A percentile compares a stretch with the other conserved stretches of the same genome.
phyloP scores from a whole-genome alignment of 1,284 basidiomycete genomes.

The Puccinia polysora region DNA sequence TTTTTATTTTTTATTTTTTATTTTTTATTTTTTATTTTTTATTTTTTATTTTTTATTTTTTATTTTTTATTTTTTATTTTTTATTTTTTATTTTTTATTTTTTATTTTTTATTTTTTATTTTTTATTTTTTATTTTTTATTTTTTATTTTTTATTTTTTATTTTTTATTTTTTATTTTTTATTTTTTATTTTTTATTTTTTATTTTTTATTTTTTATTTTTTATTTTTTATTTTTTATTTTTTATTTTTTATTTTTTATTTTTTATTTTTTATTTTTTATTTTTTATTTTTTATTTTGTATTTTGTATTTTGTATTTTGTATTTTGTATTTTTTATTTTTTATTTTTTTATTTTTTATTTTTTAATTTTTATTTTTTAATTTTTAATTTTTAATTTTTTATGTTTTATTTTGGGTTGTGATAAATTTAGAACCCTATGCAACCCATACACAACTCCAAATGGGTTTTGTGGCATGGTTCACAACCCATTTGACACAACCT shows the following conservation, averaged over 20 bases:
- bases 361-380: background rate
- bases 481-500: too few relatives aligned
- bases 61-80: too few relatives aligned
- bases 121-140: background rate
- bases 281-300: background rate
- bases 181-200: background rate
- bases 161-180: background rate
- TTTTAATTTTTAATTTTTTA: background rate
- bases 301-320: too few relatives aligned
- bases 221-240: background rate
- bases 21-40: too few relatives aligned
- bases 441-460: too few relatives aligned
- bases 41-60: too few relatives aligned
- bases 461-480: too few relatives aligned
- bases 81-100: too few relatives aligned
- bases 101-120: background rate
- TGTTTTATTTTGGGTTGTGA: too few relatives aligned
- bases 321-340: too few relatives aligned
- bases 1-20: too few relatives aligned
- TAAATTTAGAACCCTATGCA: too few relatives aligned
- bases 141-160: background rate
- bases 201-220: background rate
- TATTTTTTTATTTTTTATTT: background rate
- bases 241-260: background rate
- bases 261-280: background rate